Evolutionary conservation across 192 early-diverging fungal genomes (phyloP), one percentile per base, ranked within the genome.

Genomic region (Kappamyces sp.): DNA sequence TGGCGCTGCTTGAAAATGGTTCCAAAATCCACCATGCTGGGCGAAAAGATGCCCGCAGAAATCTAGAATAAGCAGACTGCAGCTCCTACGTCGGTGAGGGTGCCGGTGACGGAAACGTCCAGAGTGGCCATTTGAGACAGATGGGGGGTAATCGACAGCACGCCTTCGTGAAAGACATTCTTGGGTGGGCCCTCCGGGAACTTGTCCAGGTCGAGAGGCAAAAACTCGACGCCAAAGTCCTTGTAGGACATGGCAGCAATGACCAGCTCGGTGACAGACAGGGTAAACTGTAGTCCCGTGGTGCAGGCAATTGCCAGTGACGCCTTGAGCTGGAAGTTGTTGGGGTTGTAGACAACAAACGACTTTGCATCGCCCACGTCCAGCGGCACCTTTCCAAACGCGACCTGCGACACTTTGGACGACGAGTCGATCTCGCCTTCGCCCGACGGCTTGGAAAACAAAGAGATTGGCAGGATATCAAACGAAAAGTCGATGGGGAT

Each of bases 341-440:
- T 78, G 9, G 68, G 67, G 59, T 78, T 78, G 49, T 67, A 74
- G 1, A 78, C 23, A 9, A 60, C 13, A 40, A 74, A 63, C 7
- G 31, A 55, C 32, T 59, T 49, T 3, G 62, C 62, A 2, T 51
- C 55, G 4, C 76, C 76, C 23, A 1, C 15, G 8, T 72, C 72
- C 62, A 75, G 70, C 1, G 53, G 64, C 49, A 61, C 61, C 57
- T 70, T 69, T n/a, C 76, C 76, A 64, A 74, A 78, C 48, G 74
- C 72, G 8, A 78, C 15, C 8, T 37, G 38, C 41, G 12, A 36
- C 8, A 53, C 15, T 6, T 36, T 12, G 7, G 51, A 40, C 12
- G 51, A 12, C 3, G 51, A 12, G 38, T 40, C 9, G 13, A 31
- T 40, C 38, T 53, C 51, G 51, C 51, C 41, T 3, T 36, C 10